A percentile compares a stretch with the other conserved stretches of the same genome.
phyloP scores from a whole-genome alignment of 441 rosid species.

The Rhodomyrtus psidioides region DNA sequence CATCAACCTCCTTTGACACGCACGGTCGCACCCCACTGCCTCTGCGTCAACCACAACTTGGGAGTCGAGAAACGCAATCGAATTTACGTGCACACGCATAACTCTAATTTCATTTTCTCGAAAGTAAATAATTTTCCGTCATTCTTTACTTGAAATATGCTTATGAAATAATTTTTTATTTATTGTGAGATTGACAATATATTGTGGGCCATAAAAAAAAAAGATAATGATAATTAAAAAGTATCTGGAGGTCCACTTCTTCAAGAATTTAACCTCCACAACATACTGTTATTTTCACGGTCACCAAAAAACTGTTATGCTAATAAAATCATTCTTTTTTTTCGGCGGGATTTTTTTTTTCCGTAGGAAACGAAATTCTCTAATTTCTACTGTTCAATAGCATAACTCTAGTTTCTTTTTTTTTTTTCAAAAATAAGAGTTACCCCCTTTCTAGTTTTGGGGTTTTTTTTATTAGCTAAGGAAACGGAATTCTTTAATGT shows the following conservation, averaged over 20 bases:
- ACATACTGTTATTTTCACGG: no score
- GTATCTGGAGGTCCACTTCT: fast-evolving
- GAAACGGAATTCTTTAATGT: not conserved
- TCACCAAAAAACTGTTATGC: no score
- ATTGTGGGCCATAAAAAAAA: no score
- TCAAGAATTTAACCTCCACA: no score
- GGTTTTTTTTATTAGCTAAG: not conserved
- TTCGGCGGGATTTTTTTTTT: no score
- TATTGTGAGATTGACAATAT: no score
- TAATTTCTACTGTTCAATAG: not conserved
- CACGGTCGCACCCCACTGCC: not conserved
- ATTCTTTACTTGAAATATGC: not conserved
- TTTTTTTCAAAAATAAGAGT: not conserved
- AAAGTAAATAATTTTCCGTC: not conserved
- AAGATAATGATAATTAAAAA: no score
- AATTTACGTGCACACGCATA: not conserved
- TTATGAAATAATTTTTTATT: no score
- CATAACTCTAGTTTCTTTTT: not conserved
- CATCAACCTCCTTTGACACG: not conserved
- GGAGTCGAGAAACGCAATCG: not conserved
- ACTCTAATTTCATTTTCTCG: not conserved
- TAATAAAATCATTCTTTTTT: not conserved
- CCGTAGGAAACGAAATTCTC: not conserved
- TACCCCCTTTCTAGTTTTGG: not conserved
- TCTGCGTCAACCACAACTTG: not conserved